phyloP scores from a whole-genome alignment of 2,329 filamentous ascomycete genomes.

The Fusarium sarcochroum region DNA sequence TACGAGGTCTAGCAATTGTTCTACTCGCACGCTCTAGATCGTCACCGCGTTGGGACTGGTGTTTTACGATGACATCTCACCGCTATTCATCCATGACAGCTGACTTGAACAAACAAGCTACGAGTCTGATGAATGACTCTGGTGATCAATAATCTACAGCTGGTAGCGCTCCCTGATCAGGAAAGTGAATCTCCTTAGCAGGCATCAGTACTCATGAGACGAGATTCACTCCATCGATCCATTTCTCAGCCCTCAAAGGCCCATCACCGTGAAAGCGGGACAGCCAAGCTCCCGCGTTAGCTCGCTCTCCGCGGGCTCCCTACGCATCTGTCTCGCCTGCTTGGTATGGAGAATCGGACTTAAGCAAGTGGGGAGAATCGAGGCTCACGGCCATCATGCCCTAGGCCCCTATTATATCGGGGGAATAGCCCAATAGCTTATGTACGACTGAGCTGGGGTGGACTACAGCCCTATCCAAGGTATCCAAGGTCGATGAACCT shows the following conservation, averaged over 20 bases:
- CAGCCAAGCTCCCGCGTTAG: constrained; percentile 27
- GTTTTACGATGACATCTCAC: constrained; percentile 27
- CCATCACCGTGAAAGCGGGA: constrained; percentile 16
- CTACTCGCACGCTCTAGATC: constrained; percentile 4
- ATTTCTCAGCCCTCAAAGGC: constrained; percentile 6
- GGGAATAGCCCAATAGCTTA: constrained; percentile 8
- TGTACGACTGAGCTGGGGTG: not conserved
- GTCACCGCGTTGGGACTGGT: constrained; percentile 7
- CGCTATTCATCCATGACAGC: constrained; percentile 17
- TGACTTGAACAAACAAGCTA: not conserved
- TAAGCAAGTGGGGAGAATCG: constrained; percentile 12
- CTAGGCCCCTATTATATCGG: constrained; percentile 5
- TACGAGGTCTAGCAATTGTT: not conserved
- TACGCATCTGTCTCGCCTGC: not conserved
- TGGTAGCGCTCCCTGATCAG: constrained; percentile 1
- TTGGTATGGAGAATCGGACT: constrained; percentile 18
- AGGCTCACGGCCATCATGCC: constrained; percentile 12
- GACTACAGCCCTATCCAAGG: constrained; percentile 37
- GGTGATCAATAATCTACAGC: not conserved
- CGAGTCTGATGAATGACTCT: constrained; percentile 7
- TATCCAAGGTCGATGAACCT: constrained; percentile 26
- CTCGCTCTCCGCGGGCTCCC: constrained; percentile 1
- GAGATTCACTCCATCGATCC: constrained; percentile 19
- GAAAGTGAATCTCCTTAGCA: constrained; percentile 1
- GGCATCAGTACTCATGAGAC: constrained; percentile 6